Evolutionary conservation across 2,329 filamentous ascomycete genomes (phyloP), one percentile per base, ranked within the genome.

Genomic region (Scedosporium minutisporum): DNA sequence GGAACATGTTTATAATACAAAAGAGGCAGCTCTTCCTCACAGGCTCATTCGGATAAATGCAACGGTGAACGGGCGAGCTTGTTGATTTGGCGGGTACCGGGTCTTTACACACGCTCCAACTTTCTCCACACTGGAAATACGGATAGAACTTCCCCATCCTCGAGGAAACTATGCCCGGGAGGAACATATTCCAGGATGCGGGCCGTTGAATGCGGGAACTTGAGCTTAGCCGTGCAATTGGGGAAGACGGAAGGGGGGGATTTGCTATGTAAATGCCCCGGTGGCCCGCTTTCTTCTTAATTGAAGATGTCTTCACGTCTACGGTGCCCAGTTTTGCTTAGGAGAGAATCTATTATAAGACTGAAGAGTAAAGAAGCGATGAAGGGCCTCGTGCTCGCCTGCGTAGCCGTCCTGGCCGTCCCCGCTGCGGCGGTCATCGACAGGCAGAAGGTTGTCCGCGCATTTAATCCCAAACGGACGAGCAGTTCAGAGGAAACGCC

Each of bases 401-500:
- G 25, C 25, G 16, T 29, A 25, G 23, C 44, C 21, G 41, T 44
- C 9, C 18, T 44, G 7, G 59, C 59, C 10, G 44, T 41, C 25
- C 12, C 60, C 3, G 9, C 46, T 1, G 3, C 46, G 29, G 59
- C 38, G 16, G 44, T 14, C 18, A 62, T 62, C 5, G 61, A 62
- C 55, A 55, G 61, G 29, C n/a, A 48, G 44, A 16, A n/a, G 23
- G 41, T 62, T 23, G 61, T 62, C 3, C 61, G 61, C 23, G 41
- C 61, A 7, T 62, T 62, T 16, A 62, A 58, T 51, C 61, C 61
- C 14, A 38, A 48, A 21, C 53, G 61, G 23, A 58, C 38, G 6
- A 16, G 9, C 14, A 62, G 53, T 33, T 62, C 61, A 21, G 53
- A 58, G 21, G 61, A 62, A 16, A 84, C 82, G 9, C 82, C 82